Evolutionary conservation across 2,329 filamentous ascomycete genomes (phyloP).

Genomic region (Phialocephala subalpina): DNA sequence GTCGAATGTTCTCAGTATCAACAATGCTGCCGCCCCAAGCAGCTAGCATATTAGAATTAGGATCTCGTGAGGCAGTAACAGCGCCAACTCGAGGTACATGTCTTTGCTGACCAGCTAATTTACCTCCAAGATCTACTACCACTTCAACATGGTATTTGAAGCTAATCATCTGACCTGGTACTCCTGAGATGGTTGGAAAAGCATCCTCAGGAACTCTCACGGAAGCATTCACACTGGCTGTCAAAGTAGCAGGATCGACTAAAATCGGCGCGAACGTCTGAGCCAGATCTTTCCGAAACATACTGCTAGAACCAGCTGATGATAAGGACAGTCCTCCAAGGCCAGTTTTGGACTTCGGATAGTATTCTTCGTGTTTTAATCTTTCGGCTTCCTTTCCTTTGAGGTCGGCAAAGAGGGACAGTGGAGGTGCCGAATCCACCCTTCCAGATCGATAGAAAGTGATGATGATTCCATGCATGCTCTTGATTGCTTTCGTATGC

Average conservation of each 20-base stretch:
- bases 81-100: conserved; percentile 43
- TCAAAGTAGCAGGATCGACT: conserved; percentile 81
- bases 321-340: conserved; percentile 87
- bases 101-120: conserved; percentile 72
- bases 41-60: conserved; percentile 55
- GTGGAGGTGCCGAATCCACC: conserved; percentile 77
- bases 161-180: conserved; percentile 92
- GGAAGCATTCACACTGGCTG: conserved; percentile 81
- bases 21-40: conserved; percentile 75
- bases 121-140: conserved; percentile 89
- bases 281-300: conserved; percentile 94
- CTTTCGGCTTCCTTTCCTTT: conserved; percentile 71
- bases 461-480: conserved; percentile 89
- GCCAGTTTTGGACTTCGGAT: conserved; percentile 86
- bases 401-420: conserved; percentile 55
- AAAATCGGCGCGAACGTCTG: conserved; percentile 90
- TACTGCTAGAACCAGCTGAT: conserved; percentile 84
- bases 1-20: conserved; percentile 84
- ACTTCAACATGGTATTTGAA: conserved; percentile 96
- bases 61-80: conserved; percentile 43
- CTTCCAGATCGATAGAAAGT: conserved; percentile 91
- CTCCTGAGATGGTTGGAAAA: conserved; percentile 89
- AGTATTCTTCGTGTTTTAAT: conserved; percentile 77
- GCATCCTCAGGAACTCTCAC: conserved; percentile 88
- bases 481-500: conserved; percentile 90